Conservation (phyloP, 805 yeast species). For the Metschnikowia drakensbergensis region DNA sequence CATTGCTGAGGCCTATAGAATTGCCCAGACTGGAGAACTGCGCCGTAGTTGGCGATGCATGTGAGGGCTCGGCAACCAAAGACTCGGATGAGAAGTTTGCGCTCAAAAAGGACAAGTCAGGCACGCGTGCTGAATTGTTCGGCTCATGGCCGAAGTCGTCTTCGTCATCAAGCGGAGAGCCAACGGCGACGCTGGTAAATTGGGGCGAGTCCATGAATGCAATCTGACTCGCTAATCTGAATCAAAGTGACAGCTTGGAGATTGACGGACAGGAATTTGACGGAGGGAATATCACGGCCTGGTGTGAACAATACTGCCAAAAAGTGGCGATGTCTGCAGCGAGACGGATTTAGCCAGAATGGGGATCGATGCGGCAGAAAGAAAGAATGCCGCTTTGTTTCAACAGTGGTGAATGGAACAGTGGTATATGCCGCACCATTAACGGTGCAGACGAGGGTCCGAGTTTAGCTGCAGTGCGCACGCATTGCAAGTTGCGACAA, state of each 20-base stretch:
- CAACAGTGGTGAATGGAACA: not conserved
- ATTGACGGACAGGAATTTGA: not conserved
- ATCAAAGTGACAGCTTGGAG: too few species aligned
- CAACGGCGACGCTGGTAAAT: slow-evolving; percentile 1
- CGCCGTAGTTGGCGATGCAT: not conserved
- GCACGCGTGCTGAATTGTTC: slow-evolving; percentile 7
- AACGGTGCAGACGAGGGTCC: not conserved
- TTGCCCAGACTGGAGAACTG: not conserved
- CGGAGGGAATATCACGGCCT: not conserved
- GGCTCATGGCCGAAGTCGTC: slow-evolving; percentile 2
- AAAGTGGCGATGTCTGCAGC: too few species aligned
- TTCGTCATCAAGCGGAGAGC: slow-evolving; percentile 6
- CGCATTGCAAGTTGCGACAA: not conserved
- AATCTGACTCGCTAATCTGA: too few species aligned
- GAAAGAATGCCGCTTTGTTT: not conserved
- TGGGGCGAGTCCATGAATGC: slow-evolving; percentile 3
- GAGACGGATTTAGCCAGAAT: too few species aligned
- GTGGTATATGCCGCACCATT: not conserved
- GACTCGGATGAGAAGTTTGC: slow-evolving; percentile 41
- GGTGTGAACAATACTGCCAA: not conserved
- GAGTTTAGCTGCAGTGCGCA: not conserved
- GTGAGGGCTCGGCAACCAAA: slow-evolving; percentile 8
- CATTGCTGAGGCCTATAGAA: not conserved
- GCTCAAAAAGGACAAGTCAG: slow-evolving; percentile 31
- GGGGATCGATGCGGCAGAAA: too few species aligned